phyloP scores from a whole-genome alignment of 768 basidiomycete genomes.

The Plicaturopsis crispa region DNA sequence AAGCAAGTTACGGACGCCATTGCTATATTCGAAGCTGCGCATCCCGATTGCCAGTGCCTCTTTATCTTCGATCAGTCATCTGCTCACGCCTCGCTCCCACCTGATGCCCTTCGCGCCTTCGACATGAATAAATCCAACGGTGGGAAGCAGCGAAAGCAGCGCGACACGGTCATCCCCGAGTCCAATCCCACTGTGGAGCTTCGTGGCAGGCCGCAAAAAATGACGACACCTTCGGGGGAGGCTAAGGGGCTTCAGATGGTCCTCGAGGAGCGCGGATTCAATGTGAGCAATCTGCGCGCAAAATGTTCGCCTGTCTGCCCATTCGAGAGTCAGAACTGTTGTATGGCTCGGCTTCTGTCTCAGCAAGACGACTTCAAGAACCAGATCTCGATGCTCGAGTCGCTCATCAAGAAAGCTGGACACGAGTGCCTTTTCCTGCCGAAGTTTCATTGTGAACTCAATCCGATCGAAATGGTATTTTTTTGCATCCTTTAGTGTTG shows the following conservation, averaged over 20 bases:
- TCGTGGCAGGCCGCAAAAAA: slow-evolving; percentile 24
- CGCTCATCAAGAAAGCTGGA: slow-evolving; percentile 19
- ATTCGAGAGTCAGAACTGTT: slow-evolving; percentile 23
- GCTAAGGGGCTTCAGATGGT: slow-evolving; percentile 26
- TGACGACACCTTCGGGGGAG: slow-evolving; percentile 22
- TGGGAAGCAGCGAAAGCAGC: slow-evolving; percentile 26
- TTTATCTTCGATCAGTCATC: slow-evolving; percentile 38
- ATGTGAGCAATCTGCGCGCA: slow-evolving; percentile 20
- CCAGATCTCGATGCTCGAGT: slow-evolving; percentile 26
- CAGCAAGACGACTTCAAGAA: slow-evolving; percentile 32
- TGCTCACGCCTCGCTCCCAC: slow-evolving; percentile 27
- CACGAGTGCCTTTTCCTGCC: slow-evolving; percentile 32
- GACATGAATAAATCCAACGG: slow-evolving; percentile 35
- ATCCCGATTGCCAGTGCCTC: slow-evolving; percentile 21
- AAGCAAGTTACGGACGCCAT: slow-evolving; percentile 25
- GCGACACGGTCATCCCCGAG: slow-evolving; percentile 29
- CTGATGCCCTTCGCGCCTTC: slow-evolving; percentile 31
- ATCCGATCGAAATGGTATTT: slow-evolving; percentile 38
- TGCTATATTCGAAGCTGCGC: slow-evolving; percentile 25
- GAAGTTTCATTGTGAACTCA: slow-evolving; percentile 40
- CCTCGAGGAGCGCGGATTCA: slow-evolving; percentile 32
- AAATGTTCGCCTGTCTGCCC: slow-evolving; percentile 32
- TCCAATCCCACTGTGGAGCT: slow-evolving; percentile 20
- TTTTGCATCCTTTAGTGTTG: neutral
- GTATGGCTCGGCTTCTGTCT: slow-evolving; percentile 27